Conservation (phyloP, 306 rosid genomes). For the Vachellia pachyceras region DNA sequence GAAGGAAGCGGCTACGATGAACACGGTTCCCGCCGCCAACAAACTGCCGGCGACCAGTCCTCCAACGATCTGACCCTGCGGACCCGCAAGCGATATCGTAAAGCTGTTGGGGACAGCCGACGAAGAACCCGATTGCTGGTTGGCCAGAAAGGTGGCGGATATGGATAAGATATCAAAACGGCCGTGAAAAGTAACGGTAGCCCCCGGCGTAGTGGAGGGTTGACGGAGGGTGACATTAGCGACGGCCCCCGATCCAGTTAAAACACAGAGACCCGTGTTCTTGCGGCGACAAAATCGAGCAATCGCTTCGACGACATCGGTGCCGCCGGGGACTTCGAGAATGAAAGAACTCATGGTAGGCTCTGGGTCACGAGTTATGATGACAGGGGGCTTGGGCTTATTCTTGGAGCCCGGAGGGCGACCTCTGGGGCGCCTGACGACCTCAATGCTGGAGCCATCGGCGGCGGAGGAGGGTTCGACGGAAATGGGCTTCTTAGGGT, state of each 20-base stretch:
- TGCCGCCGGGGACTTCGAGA: conserved; percentile 83
- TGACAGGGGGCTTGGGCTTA: conserved; percentile 73
- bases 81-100: conserved; percentile 87
- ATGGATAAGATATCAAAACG: conserved; percentile 84
- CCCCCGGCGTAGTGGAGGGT: conserved; percentile 73
- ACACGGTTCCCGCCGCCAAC: conserved; percentile 79
- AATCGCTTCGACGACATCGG: conserved; percentile 76
- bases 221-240: conserved; percentile 86
- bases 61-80: conserved; percentile 96
- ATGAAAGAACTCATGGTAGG: conserved; percentile 87
- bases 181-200: conserved; percentile 89
- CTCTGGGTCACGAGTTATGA: conserved; percentile 74
- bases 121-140: conserved; percentile 35
- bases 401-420: conserved; percentile 97
- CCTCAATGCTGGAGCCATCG: conserved; percentile 82
- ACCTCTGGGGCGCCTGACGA: conserved; percentile 74
- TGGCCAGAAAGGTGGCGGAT: conserved; percentile 76
- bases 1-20: conserved; percentile 70
- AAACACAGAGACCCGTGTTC: conserved; percentile 68
- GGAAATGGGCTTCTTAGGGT: conserved; percentile 25
- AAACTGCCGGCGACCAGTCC: conserved; percentile 71
- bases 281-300: conserved; percentile 70
- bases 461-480: conserved; percentile 52
- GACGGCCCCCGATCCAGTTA: conserved; percentile 79
- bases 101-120: conserved; percentile 59